phyloP scores from a whole-genome alignment of 192 early-diverging fungal species.

The Backusella tarrabulga region DNA sequence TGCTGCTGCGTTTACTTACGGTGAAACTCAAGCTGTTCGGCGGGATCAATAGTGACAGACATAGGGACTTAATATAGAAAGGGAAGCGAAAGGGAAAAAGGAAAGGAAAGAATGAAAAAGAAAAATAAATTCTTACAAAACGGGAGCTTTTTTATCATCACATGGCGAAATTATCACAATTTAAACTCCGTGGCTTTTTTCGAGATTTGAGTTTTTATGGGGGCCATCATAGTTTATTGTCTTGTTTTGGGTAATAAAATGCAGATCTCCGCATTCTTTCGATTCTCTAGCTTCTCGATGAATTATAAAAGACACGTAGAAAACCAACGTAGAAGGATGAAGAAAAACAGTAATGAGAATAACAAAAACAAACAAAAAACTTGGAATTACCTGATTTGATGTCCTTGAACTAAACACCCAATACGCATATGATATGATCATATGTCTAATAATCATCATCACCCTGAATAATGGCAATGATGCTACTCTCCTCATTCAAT shows the following conservation, averaged over 20 bases:
- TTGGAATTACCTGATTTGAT: neutral
- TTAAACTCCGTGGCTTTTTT: neutral
- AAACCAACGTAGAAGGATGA: neutral
- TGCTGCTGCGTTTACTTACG: neutral
- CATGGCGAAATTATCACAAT: neutral
- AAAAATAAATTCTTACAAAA: neutral
- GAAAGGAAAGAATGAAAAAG: neutral
- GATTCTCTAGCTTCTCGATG: too few species aligned
- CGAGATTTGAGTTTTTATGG: too few species aligned
- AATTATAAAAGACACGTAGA: neutral
- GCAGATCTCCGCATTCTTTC: too few species aligned
- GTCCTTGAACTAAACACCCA: too few species aligned
- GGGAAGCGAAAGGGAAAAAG: neutral
- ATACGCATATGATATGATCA: too few species aligned
- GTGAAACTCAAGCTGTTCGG: slow-evolving; percentile 9
- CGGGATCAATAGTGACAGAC: slow-evolving; percentile 11
- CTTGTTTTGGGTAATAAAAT: too few species aligned
- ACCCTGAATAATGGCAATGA: too few species aligned
- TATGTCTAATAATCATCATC: too few species aligned
- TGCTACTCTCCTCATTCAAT: too few species aligned
- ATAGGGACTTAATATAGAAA: neutral
- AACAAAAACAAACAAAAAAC: neutral
- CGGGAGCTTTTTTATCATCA: neutral
- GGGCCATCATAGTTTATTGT: too few species aligned
- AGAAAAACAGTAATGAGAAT: neutral